Conservation (phyloP, 352 stramenopile genomes). For the Thalassiosira mediterranea region DNA sequence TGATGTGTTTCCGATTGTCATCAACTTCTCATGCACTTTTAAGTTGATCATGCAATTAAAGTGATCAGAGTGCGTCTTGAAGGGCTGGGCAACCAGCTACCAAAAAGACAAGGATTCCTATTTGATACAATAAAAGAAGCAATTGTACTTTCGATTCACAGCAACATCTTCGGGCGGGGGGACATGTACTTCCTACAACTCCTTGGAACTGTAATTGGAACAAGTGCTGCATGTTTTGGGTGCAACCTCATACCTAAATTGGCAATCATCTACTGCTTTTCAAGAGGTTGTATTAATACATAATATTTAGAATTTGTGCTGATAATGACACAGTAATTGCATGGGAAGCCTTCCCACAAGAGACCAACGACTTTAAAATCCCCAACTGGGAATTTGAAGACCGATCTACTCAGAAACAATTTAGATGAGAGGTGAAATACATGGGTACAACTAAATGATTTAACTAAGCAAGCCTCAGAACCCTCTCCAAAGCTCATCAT, state of each 20-base stretch:
- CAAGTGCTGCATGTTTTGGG: slow-evolving; percentile 21
- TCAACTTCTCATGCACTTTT: no score
- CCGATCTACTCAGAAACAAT: no score
- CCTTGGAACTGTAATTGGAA: slow-evolving; percentile 42
- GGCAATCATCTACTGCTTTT: slow-evolving; percentile 33
- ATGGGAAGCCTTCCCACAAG: slow-evolving; percentile 10
- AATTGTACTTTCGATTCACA: slow-evolving; percentile 27
- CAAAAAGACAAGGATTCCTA: slow-evolving; percentile 5
- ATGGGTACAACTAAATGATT: no score
- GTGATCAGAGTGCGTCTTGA: not conserved
- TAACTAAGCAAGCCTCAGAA: no score
- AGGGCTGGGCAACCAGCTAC: not conserved
- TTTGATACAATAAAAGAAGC: slow-evolving; percentile 26
- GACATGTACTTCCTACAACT: slow-evolving; percentile 30
- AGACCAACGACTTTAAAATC: slow-evolving; percentile 30
- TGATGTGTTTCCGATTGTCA: no score
- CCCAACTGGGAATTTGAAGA: slow-evolving; percentile 29
- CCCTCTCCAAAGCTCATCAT: no score
- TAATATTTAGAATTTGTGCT: slow-evolving; percentile 31
- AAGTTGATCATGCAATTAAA: not conserved
- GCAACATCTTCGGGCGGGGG: slow-evolving; percentile 46
- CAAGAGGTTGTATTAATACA: slow-evolving; percentile 12
- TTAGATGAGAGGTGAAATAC: no score
- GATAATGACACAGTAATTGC: not conserved
- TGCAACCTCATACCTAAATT: no score